A percentile compares a stretch with the other conserved stretches of the same genome.
Conservation (phyloP, 305 asterid species). For the Lippia alba region DNA sequence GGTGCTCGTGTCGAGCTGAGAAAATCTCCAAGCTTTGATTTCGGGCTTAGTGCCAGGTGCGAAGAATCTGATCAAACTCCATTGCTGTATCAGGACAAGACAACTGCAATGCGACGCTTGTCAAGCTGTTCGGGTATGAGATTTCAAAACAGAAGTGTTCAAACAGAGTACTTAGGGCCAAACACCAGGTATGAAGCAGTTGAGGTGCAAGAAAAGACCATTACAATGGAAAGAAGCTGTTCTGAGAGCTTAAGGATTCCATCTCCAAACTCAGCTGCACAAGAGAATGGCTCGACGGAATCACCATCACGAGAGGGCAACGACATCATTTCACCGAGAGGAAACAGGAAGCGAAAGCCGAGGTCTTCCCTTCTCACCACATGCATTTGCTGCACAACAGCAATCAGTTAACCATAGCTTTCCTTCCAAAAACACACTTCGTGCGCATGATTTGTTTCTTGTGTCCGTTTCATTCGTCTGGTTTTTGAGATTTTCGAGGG, state of each 20-base stretch:
- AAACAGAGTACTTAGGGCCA: conserved; percentile 32
- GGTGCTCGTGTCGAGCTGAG: conserved; percentile 37
- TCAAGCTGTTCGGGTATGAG: conserved; percentile 47
- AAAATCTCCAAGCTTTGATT: conserved; percentile 75
- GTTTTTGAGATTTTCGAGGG: conserved; percentile 24
- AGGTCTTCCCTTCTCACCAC: conserved; percentile 67
- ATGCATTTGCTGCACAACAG: conserved; percentile 78
- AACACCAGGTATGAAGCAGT: conserved; percentile 41
- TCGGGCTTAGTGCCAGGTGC: conserved; percentile 52
- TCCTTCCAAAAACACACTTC: neutral
- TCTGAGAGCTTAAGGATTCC: conserved; percentile 47
- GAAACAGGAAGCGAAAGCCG: conserved; percentile 47
- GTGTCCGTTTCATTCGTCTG: conserved; percentile 4
- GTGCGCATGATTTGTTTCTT: neutral
- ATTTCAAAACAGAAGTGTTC: conserved; percentile 35
- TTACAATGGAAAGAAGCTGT: conserved; percentile 72
- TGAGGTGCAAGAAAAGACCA: conserved; percentile 62
- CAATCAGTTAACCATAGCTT: conserved; percentile 38
- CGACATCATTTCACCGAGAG: conserved; percentile 34
- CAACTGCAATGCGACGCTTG: conserved; percentile 51
- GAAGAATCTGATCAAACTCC: conserved; percentile 82
- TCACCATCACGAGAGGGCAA: conserved; percentile 37
- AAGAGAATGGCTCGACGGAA: conserved; percentile 29
- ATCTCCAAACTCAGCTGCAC: conserved; percentile 32
- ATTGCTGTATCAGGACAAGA: conserved; percentile 53